Conservation (phyloP, 176 grass and related monocot species). For the Juncus inflexus region DNA sequence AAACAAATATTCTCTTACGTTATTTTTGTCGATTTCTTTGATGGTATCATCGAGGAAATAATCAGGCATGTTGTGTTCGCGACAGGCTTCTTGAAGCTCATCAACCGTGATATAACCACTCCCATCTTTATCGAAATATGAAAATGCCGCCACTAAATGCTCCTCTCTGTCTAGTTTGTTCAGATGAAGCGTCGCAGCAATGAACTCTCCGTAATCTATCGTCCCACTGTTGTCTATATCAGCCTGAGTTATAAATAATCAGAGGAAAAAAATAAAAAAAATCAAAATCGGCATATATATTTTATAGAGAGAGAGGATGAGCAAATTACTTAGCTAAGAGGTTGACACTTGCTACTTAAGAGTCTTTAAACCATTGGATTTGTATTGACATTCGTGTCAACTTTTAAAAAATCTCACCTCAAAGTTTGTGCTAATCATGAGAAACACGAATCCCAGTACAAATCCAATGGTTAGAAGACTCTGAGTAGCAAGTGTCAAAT, state of each 20-base stretch:
- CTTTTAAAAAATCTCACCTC: no score
- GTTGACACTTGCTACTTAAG: no score
- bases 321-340: no score
- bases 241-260: slow-evolving; percentile 33
- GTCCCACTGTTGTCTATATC: slow-evolving; percentile 97
- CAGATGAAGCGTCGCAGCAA: slow-evolving; percentile 97
- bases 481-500: no score
- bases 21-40: slow-evolving; percentile 94
- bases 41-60: slow-evolving; percentile 96
- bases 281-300: no score
- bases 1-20: slow-evolving; percentile 49
- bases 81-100: slow-evolving; percentile 92
- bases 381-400: no score
- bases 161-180: slow-evolving; percentile 97
- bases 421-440: no score
- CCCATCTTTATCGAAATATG: slow-evolving; percentile 98
- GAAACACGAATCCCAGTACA: no score
- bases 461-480: no score
- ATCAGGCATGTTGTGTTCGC: slow-evolving; percentile 96
- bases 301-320: no score
- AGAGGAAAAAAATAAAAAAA: no score
- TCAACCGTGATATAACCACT: slow-evolving; percentile 98
- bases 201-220: slow-evolving; percentile 98
- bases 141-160: slow-evolving; percentile 86
- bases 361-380: no score